Base-by-base conservation (phyloP, 768 basidiomycete species). In the Lentinula sp. region DNA sequence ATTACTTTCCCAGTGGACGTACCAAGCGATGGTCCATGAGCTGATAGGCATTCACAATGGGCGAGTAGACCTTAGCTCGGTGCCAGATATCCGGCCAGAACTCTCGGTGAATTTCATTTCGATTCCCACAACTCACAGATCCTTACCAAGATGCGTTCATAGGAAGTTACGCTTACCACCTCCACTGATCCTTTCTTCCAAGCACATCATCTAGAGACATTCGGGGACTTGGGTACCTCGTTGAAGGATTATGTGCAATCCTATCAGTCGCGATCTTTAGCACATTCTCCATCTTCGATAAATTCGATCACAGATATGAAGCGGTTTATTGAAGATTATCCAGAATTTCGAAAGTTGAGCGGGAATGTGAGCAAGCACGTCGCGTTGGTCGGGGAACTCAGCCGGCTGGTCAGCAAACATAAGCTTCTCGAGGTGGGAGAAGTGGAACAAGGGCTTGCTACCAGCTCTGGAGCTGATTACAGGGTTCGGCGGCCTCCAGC, bases 311-410 rank as follows among this genome's bases (percentile, higher is more conserved):
- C 80, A 4, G 97, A 99, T 66, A 99, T 99, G 97, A 98, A 98
- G 72, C 86, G 82, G 8, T 96, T 96, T 67, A 91, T 99, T 2
- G 97, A 99, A 71, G 95, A 98, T 67, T 99, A 96, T 74, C 97
- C 97, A 1, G 97, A 99, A 73, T 98, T 98, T 69, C 82, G 89
- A 66, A 95, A 95, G 70, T 80, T 99, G 34, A 95, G 97, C 1
- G 95, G 95, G 8, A 99, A 99, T 71, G 97, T 99, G 34, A 96
- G 93, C 77, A 99, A 98, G 74, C 97, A 98, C 68, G 97, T 98
- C 21, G 93, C 96, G 6, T 75, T 99, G 23, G 97, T 99, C 0
- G 96, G 97, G 11, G 97, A 99, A 71, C 80, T 99, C 62, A 96
- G 94, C 69, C 80, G 96, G 62, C 74, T 98, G 50, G 94, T 98